Conservation (phyloP, 495 filamentous ascomycete species). For the Chaetomium cochliodes region DNA sequence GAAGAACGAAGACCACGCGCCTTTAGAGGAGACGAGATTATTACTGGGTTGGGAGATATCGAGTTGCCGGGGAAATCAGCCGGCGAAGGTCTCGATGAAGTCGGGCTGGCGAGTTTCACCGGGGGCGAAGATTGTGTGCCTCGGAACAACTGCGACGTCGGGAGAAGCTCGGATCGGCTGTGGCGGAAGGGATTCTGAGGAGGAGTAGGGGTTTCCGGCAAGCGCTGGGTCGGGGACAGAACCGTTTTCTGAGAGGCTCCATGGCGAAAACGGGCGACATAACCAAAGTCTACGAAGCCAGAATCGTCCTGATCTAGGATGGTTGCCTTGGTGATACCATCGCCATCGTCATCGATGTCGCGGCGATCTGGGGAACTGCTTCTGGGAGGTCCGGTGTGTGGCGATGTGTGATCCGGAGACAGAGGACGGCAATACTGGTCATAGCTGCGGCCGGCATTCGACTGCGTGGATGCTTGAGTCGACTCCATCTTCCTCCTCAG, state of each 20-base stretch:
- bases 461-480: conserved; percentile 45
- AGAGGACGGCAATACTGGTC: conserved; percentile 32
- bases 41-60: conserved; percentile 39
- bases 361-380: conserved; percentile 27
- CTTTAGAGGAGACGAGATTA: conserved; percentile 47
- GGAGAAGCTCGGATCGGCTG: conserved; percentile 38
- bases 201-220: conserved; percentile 46
- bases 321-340: conserved; percentile 16
- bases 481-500: conserved; percentile 29
- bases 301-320: conserved; percentile 28
- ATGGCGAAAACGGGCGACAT: conserved; percentile 13
- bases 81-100: conserved; percentile 51
- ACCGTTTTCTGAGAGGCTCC: conserved; percentile 22
- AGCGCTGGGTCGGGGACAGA: conserved; percentile 10
- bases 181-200: conserved; percentile 45
- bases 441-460: conserved; percentile 47
- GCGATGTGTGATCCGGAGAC: conserved; percentile 17
- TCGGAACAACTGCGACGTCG: conserved; percentile 46
- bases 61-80: conserved; percentile 38
- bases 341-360: conserved; percentile 37
- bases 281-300: conserved; percentile 28
- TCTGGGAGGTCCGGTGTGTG: not conserved
- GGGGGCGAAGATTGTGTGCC: conserved; percentile 48
- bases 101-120: conserved; percentile 45
- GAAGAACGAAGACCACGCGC: conserved; percentile 43